Conservation (phyloP, 108 stramenopile genomes). For the Cyclotella baltica region DNA sequence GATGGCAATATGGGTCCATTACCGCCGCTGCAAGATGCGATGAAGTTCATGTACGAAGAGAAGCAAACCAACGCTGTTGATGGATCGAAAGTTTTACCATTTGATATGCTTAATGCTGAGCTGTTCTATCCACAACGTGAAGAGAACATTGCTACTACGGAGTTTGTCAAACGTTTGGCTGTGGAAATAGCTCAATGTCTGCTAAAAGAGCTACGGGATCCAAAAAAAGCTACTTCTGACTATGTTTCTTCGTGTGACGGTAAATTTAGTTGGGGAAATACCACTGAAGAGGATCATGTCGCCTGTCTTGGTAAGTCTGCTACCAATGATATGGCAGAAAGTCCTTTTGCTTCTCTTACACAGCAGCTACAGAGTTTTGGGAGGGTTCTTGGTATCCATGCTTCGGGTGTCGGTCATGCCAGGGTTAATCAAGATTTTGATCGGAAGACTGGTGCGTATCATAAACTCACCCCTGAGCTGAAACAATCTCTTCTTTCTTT, state of each 20-base stretch:
- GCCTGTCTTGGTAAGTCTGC: constrained; percentile 12
- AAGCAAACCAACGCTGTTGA: constrained; percentile 3
- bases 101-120: constrained; percentile 17
- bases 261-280: neutral
- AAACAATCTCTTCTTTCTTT: neutral
- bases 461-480: neutral
- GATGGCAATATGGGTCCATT: neutral
- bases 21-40: constrained; percentile 16
- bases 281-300: constrained; percentile 5
- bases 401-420: constrained; percentile 8
- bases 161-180: constrained; percentile 3
- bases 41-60: constrained; percentile 17
- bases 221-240: neutral
- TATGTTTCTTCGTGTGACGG: neutral
- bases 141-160: constrained; percentile 8
- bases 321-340: constrained; percentile 16
- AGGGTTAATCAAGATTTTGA: neutral
- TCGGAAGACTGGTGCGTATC: neutral
- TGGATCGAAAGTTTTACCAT: constrained; percentile 24
- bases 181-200: constrained; percentile 1
- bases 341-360: constrained; percentile 13
- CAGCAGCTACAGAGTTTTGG: constrained; percentile 2
- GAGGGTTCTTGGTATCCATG: constrained; percentile 12
- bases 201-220: neutral
- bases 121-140: constrained; percentile 18